Evolutionary conservation across 176 grass and related monocot species (phyloP).

Genomic region (Juncus inflexus): DNA sequence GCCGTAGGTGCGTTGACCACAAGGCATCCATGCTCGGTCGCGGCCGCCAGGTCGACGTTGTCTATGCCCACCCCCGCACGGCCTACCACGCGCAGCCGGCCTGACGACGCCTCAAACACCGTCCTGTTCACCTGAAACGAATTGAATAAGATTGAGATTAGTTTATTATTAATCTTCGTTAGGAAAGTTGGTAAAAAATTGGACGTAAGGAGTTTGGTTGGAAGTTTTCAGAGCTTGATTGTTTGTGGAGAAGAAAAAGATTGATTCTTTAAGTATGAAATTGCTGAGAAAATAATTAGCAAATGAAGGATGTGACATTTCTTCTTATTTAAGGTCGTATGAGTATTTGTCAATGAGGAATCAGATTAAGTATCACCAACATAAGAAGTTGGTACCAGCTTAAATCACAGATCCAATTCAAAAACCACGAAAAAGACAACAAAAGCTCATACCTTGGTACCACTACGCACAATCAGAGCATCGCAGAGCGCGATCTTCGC

Average conservation of each 20-base stretch:
- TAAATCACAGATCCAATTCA: background rate
- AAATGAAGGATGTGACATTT: too few species aligned
- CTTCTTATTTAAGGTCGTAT: too few species aligned
- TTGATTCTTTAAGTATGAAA: too few species aligned
- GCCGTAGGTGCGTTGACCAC: conserved; percentile 89
- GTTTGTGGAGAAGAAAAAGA: too few species aligned
- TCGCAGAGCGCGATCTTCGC: conserved; percentile 82
- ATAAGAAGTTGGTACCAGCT: too few species aligned
- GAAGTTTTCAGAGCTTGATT: too few species aligned
- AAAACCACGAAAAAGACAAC: background rate
- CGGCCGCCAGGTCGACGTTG: conserved; percentile 85
- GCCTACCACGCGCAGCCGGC: conserved; percentile 67
- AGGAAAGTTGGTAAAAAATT: background rate
- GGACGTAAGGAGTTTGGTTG: too few species aligned
- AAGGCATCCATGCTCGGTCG: conserved; percentile 83
- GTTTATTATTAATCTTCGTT: background rate
- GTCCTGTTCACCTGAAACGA: conserved; percentile 32
- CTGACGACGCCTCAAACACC: conserved; percentile 64
- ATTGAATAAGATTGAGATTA: background rate
- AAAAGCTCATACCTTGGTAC: conserved; percentile 52
- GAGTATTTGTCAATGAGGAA: too few species aligned
- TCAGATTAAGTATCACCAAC: too few species aligned
- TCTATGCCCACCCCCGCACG: conserved; percentile 79
- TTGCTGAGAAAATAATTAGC: too few species aligned
- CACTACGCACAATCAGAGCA: conserved; percentile 74